phyloP scores from a whole-genome alignment of 1,139 yeast species.

The Hanseniaspora sp. region DNA sequence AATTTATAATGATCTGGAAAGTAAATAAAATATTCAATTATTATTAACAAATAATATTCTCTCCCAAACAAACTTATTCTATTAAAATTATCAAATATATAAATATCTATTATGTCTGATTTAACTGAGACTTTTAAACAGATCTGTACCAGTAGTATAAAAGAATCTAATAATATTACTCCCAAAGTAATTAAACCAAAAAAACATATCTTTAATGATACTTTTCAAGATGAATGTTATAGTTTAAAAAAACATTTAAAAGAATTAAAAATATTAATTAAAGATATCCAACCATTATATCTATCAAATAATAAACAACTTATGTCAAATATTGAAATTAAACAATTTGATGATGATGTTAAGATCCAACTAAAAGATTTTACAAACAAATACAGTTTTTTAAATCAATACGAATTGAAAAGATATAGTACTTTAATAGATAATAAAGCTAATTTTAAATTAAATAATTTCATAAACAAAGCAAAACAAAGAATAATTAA shows the following conservation, averaged over 20 bases:
- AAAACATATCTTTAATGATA: slow-evolving; percentile 29
- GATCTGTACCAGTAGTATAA: neutral
- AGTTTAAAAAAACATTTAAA: slow-evolving; percentile 37
- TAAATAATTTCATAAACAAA: slow-evolving; percentile 1
- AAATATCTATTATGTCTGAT: slow-evolving; percentile 2
- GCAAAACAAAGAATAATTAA: slow-evolving; percentile 6
- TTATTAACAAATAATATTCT: too few species aligned
- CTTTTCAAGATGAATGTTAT: slow-evolving; percentile 42
- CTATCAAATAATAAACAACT: slow-evolving; percentile 32
- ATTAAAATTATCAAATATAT: too few species aligned
- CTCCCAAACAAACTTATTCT: too few species aligned
- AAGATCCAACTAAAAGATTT: slow-evolving; percentile 41
- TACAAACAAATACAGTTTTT: slow-evolving; percentile 39
- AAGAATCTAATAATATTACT: neutral
- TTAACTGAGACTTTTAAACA: neutral
- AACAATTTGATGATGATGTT: slow-evolving; percentile 46
- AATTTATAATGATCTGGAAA: too few species aligned
- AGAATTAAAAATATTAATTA: slow-evolving; percentile 35
- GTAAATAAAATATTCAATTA: too few species aligned
- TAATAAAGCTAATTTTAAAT: slow-evolving; percentile 17
- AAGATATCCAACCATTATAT: slow-evolving; percentile 37
- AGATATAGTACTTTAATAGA: slow-evolving; percentile 29
- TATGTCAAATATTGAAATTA: slow-evolving; percentile 40
- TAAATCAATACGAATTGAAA: slow-evolving; percentile 44
- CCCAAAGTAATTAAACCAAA: neutral